Percentiles rank a stretch among this genome's conserved stretches.
phyloP scores from a whole-genome alignment of 257 asterid species.

The Mentha longifolia region DNA sequence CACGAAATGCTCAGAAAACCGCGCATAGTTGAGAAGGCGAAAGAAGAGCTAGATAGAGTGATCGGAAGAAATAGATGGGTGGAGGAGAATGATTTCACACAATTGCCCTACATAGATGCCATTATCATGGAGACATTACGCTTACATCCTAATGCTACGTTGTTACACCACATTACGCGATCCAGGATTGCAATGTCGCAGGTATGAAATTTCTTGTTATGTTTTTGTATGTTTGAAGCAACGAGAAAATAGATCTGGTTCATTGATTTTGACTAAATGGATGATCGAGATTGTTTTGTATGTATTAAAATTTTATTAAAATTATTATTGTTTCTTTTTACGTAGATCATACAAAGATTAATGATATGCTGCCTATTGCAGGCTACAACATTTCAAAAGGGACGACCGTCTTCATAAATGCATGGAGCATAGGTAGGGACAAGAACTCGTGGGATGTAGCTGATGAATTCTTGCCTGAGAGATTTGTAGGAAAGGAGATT shows the following conservation, averaged over 20 bases:
- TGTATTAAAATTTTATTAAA: too few species aligned
- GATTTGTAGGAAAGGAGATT: constrained; percentile 37
- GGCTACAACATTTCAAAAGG: constrained; percentile 41
- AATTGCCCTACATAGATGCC: constrained; percentile 43
- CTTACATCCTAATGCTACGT: constrained; percentile 35
- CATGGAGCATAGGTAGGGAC: constrained; percentile 43
- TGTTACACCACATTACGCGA: constrained; percentile 37
- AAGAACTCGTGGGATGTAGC: constrained; percentile 33
- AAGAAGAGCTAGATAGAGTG: constrained; percentile 35
- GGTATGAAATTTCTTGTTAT: not conserved
- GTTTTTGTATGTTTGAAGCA: too few species aligned
- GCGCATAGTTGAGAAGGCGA: constrained; percentile 25
- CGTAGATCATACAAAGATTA: too few species aligned
- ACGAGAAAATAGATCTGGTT: too few species aligned
- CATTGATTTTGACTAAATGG: too few species aligned
- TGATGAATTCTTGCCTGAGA: constrained; percentile 35
- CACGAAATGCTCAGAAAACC: too few species aligned
- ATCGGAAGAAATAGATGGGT: constrained; percentile 42
- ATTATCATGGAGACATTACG: constrained; percentile 42
- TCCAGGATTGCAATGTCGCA: constrained; percentile 38
- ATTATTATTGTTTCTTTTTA: too few species aligned
- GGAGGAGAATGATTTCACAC: constrained; percentile 36
- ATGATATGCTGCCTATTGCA: constrained; percentile 9
- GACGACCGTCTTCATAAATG: constrained; percentile 32
- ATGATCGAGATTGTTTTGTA: too few species aligned